A percentile compares a stretch with the other conserved stretches of the same genome.
Conservation (phyloP, 2,329 filamentous ascomycete genomes). For the Aspergillus sp. region DNA sequence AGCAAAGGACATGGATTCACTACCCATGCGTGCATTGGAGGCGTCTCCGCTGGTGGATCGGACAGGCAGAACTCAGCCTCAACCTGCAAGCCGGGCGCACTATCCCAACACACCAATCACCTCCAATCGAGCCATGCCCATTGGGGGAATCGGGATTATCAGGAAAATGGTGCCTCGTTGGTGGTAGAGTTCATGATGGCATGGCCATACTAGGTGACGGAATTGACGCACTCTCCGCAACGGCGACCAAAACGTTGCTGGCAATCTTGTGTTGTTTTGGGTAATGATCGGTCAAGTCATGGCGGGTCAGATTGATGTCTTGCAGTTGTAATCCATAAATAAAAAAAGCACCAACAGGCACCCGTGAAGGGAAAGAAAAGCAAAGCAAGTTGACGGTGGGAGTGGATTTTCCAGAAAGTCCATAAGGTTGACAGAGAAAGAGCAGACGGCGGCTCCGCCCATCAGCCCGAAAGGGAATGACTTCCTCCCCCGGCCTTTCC, state of each 20-base stretch:
- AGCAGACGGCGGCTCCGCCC: constrained; percentile 11
- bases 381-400: neutral
- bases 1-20: no score
- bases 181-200: no score
- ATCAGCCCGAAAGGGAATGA: constrained; percentile 15
- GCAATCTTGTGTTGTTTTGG: neutral
- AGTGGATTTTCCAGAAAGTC: neutral
- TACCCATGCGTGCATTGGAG: no score
- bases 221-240: neutral
- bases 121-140: neutral
- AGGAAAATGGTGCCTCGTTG: neutral
- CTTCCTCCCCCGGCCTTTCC: constrained; percentile 13
- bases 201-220: neutral
- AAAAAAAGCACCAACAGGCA: neutral
- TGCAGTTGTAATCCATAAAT: neutral
- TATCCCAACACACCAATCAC: neutral
- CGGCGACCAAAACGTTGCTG: neutral
- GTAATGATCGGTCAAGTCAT: neutral
- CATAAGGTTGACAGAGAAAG: neutral
- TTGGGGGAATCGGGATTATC: neutral
- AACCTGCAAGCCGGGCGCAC: neutral
- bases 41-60: no score
- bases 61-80: neutral
- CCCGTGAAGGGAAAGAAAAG: neutral
- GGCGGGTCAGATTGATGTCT: neutral